Base-by-base conservation (phyloP, 2,329 filamentous ascomycete genomes). In the Fusarium redolens region DNA sequence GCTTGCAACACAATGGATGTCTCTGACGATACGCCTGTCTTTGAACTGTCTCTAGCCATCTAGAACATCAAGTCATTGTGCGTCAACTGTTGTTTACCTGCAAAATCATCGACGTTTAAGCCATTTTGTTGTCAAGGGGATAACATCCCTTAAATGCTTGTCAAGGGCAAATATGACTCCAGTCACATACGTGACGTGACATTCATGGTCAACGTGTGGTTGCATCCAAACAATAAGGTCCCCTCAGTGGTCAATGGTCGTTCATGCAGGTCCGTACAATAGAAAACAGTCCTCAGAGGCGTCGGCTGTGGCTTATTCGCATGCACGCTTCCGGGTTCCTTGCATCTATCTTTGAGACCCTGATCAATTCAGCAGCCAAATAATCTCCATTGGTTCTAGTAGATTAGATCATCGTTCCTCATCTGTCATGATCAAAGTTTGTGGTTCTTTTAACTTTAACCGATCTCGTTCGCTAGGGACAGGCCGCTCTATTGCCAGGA, bases 301-400 rank as follows among this genome's bases (percentile, higher is more conserved):
- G 71, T 61, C 68, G 67, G 71, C 48, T 65, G 71, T 74, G 71
- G 71, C 71, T 73, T 72, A 47, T 54, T 43, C 40, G 43, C 48
- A 65, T 73, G 71, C 71, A 69, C 67, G 70, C 51, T 73, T 71
- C 61, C 58, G 67, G 70, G 67, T 73, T 55, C 71, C 59, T 68
- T 66, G 47, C 52, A 58, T 70, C 68, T 45, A 44, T 62, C 47
- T n/a, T 18, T 55, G 57, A 56, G 51, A 47, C 56, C 58, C 51
- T 47, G 55, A 56, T 68, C 50, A 33, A 33, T 45, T 45, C 48
- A 54, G 25, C 43, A 65, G 57, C 45, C 48, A 50, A 56, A 66
- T 31, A 31, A 44, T 70, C 35, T 20, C 20, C 13, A 65, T 41
- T 61, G 55, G 43, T 45, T 48, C 57, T 64, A 68, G 50, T 9